These are phyloP conservation scores for Coemansia sp. DNA, from an alignment of 192 early-diverging fungal species.

Conservation along the genomic window DNA sequence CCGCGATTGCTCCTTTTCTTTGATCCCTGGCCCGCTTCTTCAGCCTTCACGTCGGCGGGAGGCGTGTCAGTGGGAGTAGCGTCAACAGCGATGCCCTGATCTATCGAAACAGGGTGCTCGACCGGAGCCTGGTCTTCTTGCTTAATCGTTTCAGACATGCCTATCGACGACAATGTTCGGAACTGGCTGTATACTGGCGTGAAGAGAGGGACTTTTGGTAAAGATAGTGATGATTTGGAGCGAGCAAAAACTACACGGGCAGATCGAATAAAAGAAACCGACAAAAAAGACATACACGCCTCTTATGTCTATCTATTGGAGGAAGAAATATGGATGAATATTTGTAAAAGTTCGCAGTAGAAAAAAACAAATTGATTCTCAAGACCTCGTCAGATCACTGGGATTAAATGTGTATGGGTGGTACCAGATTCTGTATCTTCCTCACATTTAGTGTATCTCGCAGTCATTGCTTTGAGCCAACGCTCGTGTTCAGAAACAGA, in stretches of 20 bases:
- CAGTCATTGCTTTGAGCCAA: neutral
- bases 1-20: constrained; percentile 26
- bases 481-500: neutral
- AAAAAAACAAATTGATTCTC: neutral
- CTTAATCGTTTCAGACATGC: constrained; percentile 5
- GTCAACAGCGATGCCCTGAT: neutral
- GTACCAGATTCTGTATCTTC: neutral
- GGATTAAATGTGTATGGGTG: neutral
- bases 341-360: neutral
- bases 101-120: neutral
- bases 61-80: neutral
- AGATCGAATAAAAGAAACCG: neutral
- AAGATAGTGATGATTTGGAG: too few relatives aligned
- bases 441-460: neutral
- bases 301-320: neutral
- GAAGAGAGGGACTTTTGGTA: neutral
- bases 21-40: neutral
- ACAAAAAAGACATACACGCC: neutral
- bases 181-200: neutral
- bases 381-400: neutral
- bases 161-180: neutral
- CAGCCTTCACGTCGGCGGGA: neutral
- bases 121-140: neutral
- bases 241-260: neutral
- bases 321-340: neutral